A percentile compares a stretch with the other conserved stretches of the same genome.
Conservation (phyloP, 164 flowering plant genomes). For the Cinnamomum micranthum region DNA sequence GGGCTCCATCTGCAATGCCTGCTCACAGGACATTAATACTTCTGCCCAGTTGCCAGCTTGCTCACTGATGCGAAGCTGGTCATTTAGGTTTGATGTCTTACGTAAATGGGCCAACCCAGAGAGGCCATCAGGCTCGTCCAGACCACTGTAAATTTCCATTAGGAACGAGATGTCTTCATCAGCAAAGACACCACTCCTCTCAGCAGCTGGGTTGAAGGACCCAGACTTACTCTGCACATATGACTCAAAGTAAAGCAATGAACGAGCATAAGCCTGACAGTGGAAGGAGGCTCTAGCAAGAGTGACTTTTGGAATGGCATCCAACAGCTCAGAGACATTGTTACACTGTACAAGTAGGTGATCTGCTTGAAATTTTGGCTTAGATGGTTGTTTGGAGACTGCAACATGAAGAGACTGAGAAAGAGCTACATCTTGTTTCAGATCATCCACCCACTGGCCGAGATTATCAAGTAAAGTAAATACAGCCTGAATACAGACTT, state of each 20-base stretch:
- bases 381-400: conserved; percentile 49
- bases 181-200: conserved; percentile 81
- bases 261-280: conserved; percentile 96
- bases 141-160: conserved; percentile 89
- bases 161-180: conserved; percentile 86
- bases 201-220: conserved; percentile 93
- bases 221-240: conserved; percentile 84
- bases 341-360: conserved; percentile 66
- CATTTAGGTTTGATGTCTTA: conserved; percentile 73
- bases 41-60: conserved; percentile 98
- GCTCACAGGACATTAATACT: conserved; percentile 87
- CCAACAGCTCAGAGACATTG: conserved; percentile 76
- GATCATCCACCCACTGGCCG: conserved; percentile 99
- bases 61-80: conserved; percentile 79
- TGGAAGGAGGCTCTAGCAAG: conserved; percentile 89
- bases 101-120: conserved; percentile 87
- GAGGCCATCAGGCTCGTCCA: conserved; percentile 98
- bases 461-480: conserved; percentile 98
- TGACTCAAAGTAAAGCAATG: conserved; percentile 89
- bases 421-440: conserved; percentile 78
- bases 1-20: conserved; percentile 92
- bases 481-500: conserved; percentile 95
- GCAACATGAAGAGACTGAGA: conserved; percentile 55
- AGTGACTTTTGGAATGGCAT: conserved; percentile 83
- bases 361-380: conserved; percentile 41